Evolutionary conservation across 1,284 basidiomycete species (phyloP).

Genomic region (Malassezia globosa): DNA sequence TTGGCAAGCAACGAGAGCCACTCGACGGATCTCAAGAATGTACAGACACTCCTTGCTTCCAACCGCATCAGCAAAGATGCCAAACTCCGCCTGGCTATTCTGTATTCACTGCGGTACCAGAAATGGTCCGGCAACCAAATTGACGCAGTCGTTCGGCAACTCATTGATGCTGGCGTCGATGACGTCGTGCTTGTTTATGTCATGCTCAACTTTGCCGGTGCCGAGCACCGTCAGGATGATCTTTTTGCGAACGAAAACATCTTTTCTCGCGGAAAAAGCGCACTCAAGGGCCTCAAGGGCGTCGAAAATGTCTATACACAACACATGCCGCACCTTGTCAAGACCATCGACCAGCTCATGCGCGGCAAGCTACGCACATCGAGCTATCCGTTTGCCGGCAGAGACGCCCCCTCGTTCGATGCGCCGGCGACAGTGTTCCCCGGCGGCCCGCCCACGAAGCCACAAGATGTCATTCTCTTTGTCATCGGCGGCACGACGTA

Average conservation of each 20-base stretch:
- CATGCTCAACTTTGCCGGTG: conserved; percentile 80
- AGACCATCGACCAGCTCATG: conserved; percentile 81
- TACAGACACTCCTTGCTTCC: conserved; percentile 48
- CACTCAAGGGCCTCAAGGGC: conserved; percentile 89
- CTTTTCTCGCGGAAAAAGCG: conserved; percentile 83
- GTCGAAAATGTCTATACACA: conserved; percentile 99
- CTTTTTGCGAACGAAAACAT: conserved; percentile 91
- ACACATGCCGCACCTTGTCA: conserved; percentile 80
- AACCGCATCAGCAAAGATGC: conserved; percentile 62
- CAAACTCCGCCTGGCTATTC: conserved; percentile 82
- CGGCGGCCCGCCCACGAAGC: conserved; percentile 13
- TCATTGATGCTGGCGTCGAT: conserved; percentile 69
- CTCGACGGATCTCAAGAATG: conserved; percentile 57
- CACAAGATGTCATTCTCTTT: conserved; percentile 44
- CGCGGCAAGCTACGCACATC: conserved; percentile 74
- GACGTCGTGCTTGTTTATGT: conserved; percentile 67
- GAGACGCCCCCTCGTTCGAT: background rate
- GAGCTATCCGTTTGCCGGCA: conserved; percentile 62
- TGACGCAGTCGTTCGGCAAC: conserved; percentile 65
- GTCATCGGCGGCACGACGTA: conserved; percentile 45
- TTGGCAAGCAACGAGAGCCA: conserved; percentile 79
- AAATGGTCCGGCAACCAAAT: conserved; percentile 78
- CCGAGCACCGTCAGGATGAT: conserved; percentile 93
- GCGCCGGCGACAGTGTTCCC: conserved; percentile 9
- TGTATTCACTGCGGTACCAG: conserved; percentile 90